phyloP scores from a whole-genome alignment of 139 green algal species.

The Tetradesmus lagerheimii region DNA sequence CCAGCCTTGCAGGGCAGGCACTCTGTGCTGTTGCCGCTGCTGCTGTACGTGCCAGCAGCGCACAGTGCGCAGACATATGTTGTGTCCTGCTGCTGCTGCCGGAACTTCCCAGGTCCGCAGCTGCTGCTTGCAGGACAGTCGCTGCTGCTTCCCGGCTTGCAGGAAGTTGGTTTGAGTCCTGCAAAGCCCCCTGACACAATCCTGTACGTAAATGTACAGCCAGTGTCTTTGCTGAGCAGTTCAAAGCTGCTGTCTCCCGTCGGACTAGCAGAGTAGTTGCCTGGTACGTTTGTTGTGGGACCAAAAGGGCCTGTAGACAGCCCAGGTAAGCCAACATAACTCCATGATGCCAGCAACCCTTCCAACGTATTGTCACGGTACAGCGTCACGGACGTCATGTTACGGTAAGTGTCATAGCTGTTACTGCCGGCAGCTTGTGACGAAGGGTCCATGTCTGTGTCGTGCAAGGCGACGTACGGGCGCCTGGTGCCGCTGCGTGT shows the following conservation, averaged over 20 bases:
- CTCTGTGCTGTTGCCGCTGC: background rate
- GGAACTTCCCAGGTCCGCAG: background rate
- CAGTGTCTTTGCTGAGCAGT: background rate
- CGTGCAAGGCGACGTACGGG: background rate
- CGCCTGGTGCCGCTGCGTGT: background rate
- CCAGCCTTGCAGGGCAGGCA: background rate
- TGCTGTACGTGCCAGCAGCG: background rate
- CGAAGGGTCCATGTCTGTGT: background rate
- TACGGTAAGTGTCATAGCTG: background rate
- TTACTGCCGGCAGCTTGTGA: background rate
- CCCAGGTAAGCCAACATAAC: background rate
- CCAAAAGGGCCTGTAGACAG: background rate
- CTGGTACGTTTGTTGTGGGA: background rate
- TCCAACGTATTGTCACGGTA: background rate
- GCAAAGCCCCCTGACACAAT: background rate
- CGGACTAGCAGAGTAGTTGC: background rate
- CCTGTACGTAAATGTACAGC: background rate
- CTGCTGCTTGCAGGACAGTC: constrained; percentile 1
- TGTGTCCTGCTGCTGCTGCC: background rate
- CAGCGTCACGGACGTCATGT: background rate
- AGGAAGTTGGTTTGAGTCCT: background rate
- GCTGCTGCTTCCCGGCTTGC: background rate
- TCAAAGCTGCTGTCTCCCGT: background rate
- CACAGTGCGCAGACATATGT: background rate
- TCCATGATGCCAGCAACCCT: background rate